These are phyloP conservation scores for Nannochloris sp. DNA, from an alignment of 139 green algal genomes.

Conservation along the genomic window DNA sequence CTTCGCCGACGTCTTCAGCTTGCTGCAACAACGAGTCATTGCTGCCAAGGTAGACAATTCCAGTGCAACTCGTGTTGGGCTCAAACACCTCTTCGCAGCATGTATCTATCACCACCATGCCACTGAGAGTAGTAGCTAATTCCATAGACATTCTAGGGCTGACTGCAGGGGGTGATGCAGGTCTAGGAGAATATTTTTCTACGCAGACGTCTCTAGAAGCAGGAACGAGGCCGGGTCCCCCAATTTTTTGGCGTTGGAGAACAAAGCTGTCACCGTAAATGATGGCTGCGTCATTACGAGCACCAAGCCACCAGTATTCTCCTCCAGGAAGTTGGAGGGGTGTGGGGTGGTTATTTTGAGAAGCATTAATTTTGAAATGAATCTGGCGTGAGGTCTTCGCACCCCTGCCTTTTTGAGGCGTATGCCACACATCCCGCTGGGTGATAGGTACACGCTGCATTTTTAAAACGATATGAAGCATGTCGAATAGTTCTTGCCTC, in stretches of 20 bases:
- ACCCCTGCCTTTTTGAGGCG: too few species aligned
- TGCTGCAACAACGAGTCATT: not conserved
- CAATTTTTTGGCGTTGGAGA: not conserved
- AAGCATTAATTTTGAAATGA: not conserved
- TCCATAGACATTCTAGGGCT: not conserved
- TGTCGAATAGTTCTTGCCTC: too few species aligned
- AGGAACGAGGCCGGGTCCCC: not conserved
- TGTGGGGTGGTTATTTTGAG: not conserved
- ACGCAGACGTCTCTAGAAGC: not conserved
- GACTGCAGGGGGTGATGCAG: not conserved
- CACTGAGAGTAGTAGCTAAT: not conserved
- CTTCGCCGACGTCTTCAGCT: not conserved
- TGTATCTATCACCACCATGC: conserved; percentile 11
- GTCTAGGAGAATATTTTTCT: not conserved
- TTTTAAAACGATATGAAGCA: too few species aligned
- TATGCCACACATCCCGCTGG: too few species aligned
- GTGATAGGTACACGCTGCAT: too few species aligned
- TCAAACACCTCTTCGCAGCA: not conserved
- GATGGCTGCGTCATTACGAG: not conserved
- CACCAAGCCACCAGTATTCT: conserved; percentile 9
- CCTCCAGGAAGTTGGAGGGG: conserved; percentile 1
- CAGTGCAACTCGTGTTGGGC: conserved; percentile 10
- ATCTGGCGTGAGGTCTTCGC: too few species aligned
- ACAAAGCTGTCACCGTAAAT: conserved; percentile 9
- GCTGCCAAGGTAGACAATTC: conserved; percentile 2